Conservation (phyloP, 2,329 filamentous ascomycete genomes). For the Venturia aucupariae region DNA sequence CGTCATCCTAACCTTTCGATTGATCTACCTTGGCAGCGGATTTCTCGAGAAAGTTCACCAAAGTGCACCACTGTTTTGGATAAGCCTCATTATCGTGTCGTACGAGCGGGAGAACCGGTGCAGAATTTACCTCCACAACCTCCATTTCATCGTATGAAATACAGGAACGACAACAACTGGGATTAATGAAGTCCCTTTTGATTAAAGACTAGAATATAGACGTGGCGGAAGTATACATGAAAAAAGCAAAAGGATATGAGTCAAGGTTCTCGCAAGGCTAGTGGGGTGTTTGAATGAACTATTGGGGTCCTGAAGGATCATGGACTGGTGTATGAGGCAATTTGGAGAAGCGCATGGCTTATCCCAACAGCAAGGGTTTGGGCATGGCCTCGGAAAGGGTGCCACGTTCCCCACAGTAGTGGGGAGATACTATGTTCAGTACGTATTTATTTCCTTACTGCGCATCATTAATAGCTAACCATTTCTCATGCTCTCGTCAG, state of each 20-base stretch:
- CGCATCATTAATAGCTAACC: background rate
- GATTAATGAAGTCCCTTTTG: no score
- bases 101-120: background rate
- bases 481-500: no score
- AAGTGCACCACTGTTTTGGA: no score
- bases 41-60: background rate
- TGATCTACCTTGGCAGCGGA: background rate
- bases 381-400: background rate
- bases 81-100: no score
- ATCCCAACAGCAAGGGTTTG: background rate
- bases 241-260: background rate
- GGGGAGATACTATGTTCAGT: background rate
- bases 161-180: background rate
- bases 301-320: no score
- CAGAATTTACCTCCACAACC: background rate
- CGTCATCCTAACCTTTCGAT: background rate
- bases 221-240: background rate
- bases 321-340: background rate
- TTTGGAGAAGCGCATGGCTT: no score
- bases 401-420: background rate
- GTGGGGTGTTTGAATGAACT: no score
- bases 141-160: no score
- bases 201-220: background rate
- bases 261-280: background rate
- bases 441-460: background rate